Conservation (phyloP, 2,329 filamentous ascomycete genomes). For the Pleochaeta shiraiana region DNA sequence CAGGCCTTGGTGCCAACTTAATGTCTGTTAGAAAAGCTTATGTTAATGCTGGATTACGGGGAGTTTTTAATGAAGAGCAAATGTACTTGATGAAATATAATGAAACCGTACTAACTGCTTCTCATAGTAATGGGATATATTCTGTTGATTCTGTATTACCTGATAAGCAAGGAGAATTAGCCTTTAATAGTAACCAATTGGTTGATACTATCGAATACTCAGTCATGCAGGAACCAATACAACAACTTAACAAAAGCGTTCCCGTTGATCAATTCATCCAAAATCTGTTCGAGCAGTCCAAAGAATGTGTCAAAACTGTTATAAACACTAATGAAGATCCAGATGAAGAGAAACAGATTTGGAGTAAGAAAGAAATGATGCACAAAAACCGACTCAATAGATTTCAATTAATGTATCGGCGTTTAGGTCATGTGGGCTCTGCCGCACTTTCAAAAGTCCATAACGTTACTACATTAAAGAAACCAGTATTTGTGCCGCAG, state of each 20-base stretch:
- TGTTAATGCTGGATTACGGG: background rate
- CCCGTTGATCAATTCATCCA: too few relatives aligned
- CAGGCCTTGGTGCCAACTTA: background rate
- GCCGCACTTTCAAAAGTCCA: background rate
- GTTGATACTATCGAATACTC: background rate
- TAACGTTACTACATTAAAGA: background rate
- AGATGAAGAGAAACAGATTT: background rate
- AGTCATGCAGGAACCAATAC: too few relatives aligned
- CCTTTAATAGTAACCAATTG: background rate
- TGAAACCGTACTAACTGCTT: background rate
- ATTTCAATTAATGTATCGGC: background rate
- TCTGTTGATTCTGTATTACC: background rate
- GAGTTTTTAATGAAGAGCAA: background rate
- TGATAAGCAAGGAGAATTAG: background rate
- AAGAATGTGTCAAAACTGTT: too few relatives aligned
- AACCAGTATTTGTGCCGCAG: background rate
- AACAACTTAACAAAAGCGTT: too few relatives aligned
- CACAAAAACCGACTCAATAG: background rate
- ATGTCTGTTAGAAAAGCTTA: background rate
- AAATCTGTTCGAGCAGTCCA: too few relatives aligned
- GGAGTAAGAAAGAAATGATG: background rate
- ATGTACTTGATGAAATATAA: background rate
- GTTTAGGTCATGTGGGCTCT: background rate
- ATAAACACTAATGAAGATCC: too few relatives aligned
- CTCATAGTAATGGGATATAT: background rate